Evolutionary conservation across 805 yeast genomes (phyloP).

Genomic region (Pichia paraexigua): DNA sequence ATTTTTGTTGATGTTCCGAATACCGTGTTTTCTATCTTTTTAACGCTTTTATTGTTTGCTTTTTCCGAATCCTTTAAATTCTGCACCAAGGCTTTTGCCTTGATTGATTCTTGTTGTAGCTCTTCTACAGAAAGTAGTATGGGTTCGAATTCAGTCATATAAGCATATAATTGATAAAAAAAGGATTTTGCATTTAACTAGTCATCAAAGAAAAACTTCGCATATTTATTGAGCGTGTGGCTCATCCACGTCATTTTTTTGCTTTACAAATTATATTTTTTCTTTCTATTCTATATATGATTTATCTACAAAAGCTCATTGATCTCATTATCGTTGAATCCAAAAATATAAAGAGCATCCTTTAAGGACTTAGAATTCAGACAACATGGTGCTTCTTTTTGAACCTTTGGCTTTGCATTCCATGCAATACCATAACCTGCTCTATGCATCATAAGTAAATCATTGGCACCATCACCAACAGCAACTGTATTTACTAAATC

Average conservation of each 20-base stretch:
- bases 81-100: constrained; percentile 9
- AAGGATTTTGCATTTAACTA: neutral
- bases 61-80: constrained; percentile 4
- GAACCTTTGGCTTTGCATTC: constrained; percentile 95
- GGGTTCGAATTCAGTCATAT: neutral
- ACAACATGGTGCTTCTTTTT: constrained; percentile 69
- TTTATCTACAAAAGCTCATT: constrained; percentile 1
- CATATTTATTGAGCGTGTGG: neutral
- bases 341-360: constrained; percentile 76
- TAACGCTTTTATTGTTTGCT: constrained; percentile 20
- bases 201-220: neutral
- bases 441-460: constrained; percentile 79
- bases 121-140: neutral
- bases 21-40: constrained; percentile 18
- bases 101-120: neutral
- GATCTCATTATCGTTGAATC: constrained; percentile 55
- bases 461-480: constrained; percentile 97
- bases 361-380: constrained; percentile 65
- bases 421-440: constrained; percentile 96
- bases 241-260: neutral
- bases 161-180: neutral
- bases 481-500: constrained; percentile 57
- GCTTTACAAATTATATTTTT: neutral
- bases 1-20: constrained; percentile 17
- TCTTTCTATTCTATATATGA: neutral